These are phyloP conservation scores for Leersia perrieri DNA, from an alignment of 176 grass and related monocot species.

Conservation along the genomic window DNA sequence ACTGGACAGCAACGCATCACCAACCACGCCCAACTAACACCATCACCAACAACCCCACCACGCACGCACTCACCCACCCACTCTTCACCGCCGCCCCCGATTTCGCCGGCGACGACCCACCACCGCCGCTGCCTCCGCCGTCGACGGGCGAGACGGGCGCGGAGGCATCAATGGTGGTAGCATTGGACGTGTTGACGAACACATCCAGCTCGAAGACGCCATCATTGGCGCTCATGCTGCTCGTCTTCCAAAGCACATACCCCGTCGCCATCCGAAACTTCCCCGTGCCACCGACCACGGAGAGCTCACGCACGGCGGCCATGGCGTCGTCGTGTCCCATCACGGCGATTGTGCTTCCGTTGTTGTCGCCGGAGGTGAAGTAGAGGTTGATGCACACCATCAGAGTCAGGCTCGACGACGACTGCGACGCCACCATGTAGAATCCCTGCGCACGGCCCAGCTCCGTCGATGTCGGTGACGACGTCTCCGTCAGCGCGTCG, in stretches of 20 bases:
- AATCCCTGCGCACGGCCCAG: slow-evolving; percentile 42
- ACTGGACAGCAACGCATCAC: background rate
- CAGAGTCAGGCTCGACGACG: background rate
- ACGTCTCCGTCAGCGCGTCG: slow-evolving; percentile 37
- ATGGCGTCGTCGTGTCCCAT: slow-evolving; percentile 27
- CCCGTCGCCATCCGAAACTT: slow-evolving; percentile 44
- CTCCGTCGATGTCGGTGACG: background rate
- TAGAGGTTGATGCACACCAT: slow-evolving; percentile 35
- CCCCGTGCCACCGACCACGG: slow-evolving; percentile 52
- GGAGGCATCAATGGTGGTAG: background rate
- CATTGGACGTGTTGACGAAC: background rate
- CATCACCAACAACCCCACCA: background rate
- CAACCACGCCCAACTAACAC: slow-evolving; percentile 11
- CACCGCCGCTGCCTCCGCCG: background rate
- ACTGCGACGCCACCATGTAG: slow-evolving; percentile 33
- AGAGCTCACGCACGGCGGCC: slow-evolving; percentile 33
- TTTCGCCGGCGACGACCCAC: background rate
- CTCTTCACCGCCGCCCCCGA: background rate
- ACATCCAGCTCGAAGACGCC: slow-evolving; percentile 39
- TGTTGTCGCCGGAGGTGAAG: slow-evolving; percentile 33
- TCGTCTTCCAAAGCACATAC: slow-evolving; percentile 45
- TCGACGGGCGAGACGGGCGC: background rate
- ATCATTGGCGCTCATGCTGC: background rate
- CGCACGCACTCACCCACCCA: slow-evolving; percentile 2
- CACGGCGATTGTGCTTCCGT: slow-evolving; percentile 51